phyloP scores from a whole-genome alignment of 805 yeast genomes.

The Wickerhamomyces subpelliculosus region DNA sequence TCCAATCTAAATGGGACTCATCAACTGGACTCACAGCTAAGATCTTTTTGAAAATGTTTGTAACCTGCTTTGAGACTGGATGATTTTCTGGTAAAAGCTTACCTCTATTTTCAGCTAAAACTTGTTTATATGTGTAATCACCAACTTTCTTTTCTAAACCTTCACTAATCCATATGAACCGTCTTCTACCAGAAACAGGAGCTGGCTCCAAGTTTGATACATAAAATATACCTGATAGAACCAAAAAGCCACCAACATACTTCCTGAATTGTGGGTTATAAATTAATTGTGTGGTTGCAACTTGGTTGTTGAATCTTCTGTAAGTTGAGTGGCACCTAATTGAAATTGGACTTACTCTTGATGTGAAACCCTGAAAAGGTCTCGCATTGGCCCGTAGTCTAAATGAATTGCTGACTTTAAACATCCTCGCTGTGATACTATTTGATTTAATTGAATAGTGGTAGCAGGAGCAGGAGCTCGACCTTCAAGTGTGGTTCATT shows the following conservation, averaged over 20 bases:
- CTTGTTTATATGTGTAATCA: slow-evolving; percentile 52
- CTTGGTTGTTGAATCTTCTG: slow-evolving; percentile 25
- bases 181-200: slow-evolving; percentile 66
- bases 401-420: neutral
- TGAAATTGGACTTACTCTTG: neutral
- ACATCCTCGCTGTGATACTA: neutral
- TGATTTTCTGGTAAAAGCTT: slow-evolving; percentile 54
- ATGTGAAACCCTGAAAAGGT: neutral
- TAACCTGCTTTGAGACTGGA: slow-evolving; percentile 52
- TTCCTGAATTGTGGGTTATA: slow-evolving; percentile 25
- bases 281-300: slow-evolving; percentile 5
- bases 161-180: slow-evolving; percentile 68
- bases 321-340: slow-evolving; percentile 29
- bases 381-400: neutral
- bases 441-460: no score
- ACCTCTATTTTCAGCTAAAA: slow-evolving; percentile 45
- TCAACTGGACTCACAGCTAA: slow-evolving; percentile 46
- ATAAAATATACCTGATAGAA: slow-evolving; percentile 30
- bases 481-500: no score
- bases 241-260: slow-evolving; percentile 26
- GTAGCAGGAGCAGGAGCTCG: no score
- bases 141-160: slow-evolving; percentile 61
- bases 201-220: slow-evolving; percentile 64
- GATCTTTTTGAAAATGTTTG: slow-evolving; percentile 56
- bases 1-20: slow-evolving; percentile 49